Evolutionary conservation across 345 rosid genomes (phyloP).

Genomic region (Triadica sebifera): DNA sequence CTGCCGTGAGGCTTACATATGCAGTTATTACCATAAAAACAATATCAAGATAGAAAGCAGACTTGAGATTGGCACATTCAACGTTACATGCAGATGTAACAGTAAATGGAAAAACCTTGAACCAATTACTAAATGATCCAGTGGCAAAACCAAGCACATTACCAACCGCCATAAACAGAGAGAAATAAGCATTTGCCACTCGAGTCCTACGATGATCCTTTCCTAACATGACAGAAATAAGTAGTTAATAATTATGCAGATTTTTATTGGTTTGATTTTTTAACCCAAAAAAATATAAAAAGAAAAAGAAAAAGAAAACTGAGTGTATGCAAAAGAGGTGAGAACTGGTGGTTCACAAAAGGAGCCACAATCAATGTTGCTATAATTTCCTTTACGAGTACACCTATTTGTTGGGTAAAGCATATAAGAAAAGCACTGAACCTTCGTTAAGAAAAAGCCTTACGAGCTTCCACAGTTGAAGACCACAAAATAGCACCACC

Average conservation of each 20-base stretch:
- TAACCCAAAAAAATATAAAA: too few relatives aligned
- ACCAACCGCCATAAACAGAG: constrained; percentile 89
- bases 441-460: not conserved
- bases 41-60: constrained; percentile 82
- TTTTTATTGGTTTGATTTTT: not conserved
- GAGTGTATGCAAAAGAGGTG: not conserved
- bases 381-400: not conserved
- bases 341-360: not conserved
- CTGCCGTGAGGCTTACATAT: constrained; percentile 56
- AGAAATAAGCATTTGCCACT: constrained; percentile 95
- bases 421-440: not conserved
- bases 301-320: not conserved
- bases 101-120: constrained; percentile 74
- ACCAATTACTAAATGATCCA: constrained; percentile 88
- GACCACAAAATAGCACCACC: not conserved
- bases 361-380: not conserved
- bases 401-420: not conserved
- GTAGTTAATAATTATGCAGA: constrained; percentile 12
- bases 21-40: constrained; percentile 64
- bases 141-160: constrained; percentile 93
- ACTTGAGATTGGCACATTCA: constrained; percentile 90
- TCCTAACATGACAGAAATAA: constrained; percentile 49
- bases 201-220: constrained; percentile 85
- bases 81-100: constrained; percentile 65
- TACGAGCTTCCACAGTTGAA: not conserved